Conservation (phyloP, 192 early-diverging fungal species). For the Linnemannia elongata region DNA sequence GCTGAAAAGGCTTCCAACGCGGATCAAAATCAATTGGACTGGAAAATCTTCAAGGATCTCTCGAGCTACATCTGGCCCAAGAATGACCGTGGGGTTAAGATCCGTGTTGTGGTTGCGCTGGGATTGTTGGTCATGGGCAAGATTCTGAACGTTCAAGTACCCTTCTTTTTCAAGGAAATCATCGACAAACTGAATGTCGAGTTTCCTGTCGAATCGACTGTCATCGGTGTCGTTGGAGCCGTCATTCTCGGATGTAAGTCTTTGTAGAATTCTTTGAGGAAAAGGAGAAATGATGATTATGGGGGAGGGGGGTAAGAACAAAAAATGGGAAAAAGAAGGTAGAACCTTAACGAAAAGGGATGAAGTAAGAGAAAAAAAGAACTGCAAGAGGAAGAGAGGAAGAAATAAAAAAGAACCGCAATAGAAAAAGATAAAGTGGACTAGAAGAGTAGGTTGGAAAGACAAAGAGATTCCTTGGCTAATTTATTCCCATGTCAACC, state of each 20-base stretch:
- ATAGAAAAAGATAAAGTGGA: too few species aligned
- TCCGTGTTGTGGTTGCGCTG: conserved; percentile 89
- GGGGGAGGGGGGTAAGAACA: too few species aligned
- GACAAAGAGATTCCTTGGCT: not conserved
- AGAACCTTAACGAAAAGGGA: too few species aligned
- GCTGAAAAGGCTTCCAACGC: conserved; percentile 15
- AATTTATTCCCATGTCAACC: not conserved
- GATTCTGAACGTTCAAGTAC: conserved; percentile 94
- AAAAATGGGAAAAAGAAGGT: too few species aligned
- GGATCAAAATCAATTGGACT: conserved; percentile 60
- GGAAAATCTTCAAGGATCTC: conserved; percentile 81
- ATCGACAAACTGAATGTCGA: conserved; percentile 89
- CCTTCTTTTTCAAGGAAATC: conserved; percentile 94
- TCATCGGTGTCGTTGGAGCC: conserved; percentile 89
- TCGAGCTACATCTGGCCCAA: conserved; percentile 90
- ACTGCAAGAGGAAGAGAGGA: too few species aligned
- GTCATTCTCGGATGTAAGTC: conserved; percentile 88
- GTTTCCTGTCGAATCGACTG: conserved; percentile 70
- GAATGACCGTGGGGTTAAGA: conserved; percentile 84
- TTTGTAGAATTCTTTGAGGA: not conserved
- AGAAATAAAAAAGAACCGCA: too few species aligned
- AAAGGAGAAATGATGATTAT: not conserved
- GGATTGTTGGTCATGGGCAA: conserved; percentile 87
- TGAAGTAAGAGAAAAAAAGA: too few species aligned
- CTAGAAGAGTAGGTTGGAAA: too few species aligned